Base-by-base conservation (phyloP, 176 grass and related monocot species). In the Phyllostachys edulis region DNA sequence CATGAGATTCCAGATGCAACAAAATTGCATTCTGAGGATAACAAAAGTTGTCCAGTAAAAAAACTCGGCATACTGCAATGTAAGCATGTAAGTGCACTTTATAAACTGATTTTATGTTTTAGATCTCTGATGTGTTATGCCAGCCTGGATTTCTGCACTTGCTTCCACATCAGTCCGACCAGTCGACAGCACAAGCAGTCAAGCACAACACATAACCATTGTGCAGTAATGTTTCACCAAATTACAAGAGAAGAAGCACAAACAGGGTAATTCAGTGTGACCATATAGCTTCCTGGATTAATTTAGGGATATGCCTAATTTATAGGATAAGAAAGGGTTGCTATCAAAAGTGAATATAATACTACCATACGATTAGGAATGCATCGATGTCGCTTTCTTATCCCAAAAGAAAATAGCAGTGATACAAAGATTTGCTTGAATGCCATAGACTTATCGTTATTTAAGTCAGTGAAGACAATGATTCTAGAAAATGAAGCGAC, bases 311-410 rank as follows among this genome's bases (percentile, higher is more conserved):
- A 55, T 55, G 37, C 26, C 7, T 12, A n/a, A 55, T 6, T n/a
- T 16, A 80, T 21, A 16, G 47, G 63, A 75, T 71, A 67, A 82
- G 51, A 77, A 50, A 77, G n/a, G 38, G 77, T 44, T 55, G 20
- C 73, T 67, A 83, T 78, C 68, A 60, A 49, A 83, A 83, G 67
- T 39, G 9, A 87, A 68, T 83, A 87, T 62, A 83, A 78, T 62
- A 87, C 39, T 44, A 17, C 29, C n/a, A 74, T n/a, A 61, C 34
- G 61, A 78, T 38, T 78, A 72, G 72, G 83, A 71, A 82, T 73
- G 88, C 67, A 68, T 38, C 50, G 5, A 87, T 61, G 80, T 83
- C 50, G 4, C 84, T 79, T 49, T 85, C 81, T 56, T 81, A 85
- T 77, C 76, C 37, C 68, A 75, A 63, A 62, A 85, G 7, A 45